Evolutionary conservation across 2,329 filamentous ascomycete genomes (phyloP), one percentile per base, ranked within the genome.

Genomic region (Didymellaceae sp.): DNA sequence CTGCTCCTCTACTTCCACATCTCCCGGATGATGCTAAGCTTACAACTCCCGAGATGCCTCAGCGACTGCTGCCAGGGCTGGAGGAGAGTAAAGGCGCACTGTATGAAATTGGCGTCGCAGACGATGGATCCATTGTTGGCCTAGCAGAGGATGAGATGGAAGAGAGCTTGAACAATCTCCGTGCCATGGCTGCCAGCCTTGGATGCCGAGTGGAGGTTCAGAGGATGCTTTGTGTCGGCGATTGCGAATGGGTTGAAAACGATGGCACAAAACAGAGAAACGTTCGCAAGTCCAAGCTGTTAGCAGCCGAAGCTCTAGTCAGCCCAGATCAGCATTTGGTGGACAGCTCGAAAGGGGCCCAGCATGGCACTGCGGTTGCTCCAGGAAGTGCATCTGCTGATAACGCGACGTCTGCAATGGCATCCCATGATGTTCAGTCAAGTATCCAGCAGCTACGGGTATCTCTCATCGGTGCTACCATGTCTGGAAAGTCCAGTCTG

Each of bases 81-180:
- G 93, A 97, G 69, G 92, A 96, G 70, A 97, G 91, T 13, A 88
- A 90, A 59, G 94, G 94, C 5, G 94, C 94, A 1, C 75, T 97
- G 40, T 99, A 99, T 63, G 93, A 99, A 72, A 96, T 99, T 71
- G 94, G 94, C 0, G 91, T 99, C 8, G 89, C 92, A 21, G 94
- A 99, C 71, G 91, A 97, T 75, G 94, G 94, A 6, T 91, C 88
- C 0, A 86, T 99, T 50, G 85, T 96, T 32, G 94, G 94, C 0
- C 78, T 99, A 37, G 89, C 90, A 2, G 86, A 89, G 58, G 91
- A 97, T 67, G 94, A 99, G 73, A 84, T 99, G 80, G 85, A 93
- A 54, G 93, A 97, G 74, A 97, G 91, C 69, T 80, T 97, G 54
- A 83, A 82, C 32, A 97, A 92, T 49, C 76, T 99, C 28, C 85